Conservation (phyloP, 805 yeast genomes). For the Ogataea philodendri region DNA sequence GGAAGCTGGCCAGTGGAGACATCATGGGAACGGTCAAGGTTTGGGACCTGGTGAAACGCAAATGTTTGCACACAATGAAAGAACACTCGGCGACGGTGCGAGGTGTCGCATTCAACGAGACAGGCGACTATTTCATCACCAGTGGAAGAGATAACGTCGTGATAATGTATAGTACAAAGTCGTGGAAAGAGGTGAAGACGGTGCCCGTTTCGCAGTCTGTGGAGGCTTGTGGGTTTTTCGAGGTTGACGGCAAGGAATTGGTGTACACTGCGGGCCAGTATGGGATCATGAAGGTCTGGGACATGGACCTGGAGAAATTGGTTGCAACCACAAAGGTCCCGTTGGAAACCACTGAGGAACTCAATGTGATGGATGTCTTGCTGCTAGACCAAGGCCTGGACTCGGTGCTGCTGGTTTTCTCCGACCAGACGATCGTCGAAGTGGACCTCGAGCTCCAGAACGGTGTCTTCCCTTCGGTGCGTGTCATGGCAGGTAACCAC, state of each 20-base stretch:
- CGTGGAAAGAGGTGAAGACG: slow-evolving; percentile 57
- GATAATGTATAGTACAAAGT: slow-evolving; percentile 54
- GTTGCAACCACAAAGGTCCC: slow-evolving; percentile 48
- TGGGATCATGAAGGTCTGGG: slow-evolving; percentile 67
- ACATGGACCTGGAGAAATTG: slow-evolving; percentile 46
- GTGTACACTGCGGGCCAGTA: slow-evolving; percentile 79
- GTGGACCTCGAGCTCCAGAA: slow-evolving; percentile 29
- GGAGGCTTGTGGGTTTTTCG: slow-evolving; percentile 64
- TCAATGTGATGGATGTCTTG: slow-evolving; percentile 60
- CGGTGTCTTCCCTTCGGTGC: slow-evolving; percentile 40
- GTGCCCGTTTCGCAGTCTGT: slow-evolving; percentile 72
- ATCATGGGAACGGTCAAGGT: slow-evolving; percentile 54
- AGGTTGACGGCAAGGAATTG: slow-evolving; percentile 32
- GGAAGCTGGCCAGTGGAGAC: slow-evolving; percentile 78
- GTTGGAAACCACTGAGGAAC: slow-evolving; percentile 63
- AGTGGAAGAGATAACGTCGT: slow-evolving; percentile 90
- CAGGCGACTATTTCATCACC: slow-evolving; percentile 58
- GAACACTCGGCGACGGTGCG: slow-evolving; percentile 87
- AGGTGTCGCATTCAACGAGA: slow-evolving; percentile 63
- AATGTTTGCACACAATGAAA: slow-evolving; percentile 54
- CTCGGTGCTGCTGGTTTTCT: slow-evolving; percentile 53
- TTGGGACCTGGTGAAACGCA: slow-evolving; percentile 73
- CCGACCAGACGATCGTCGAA: slow-evolving; percentile 76
- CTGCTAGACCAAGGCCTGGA: slow-evolving; percentile 29
- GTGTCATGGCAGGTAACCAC: slow-evolving; percentile 85